Evolutionary conservation across 2,329 filamentous ascomycete species (phyloP), one percentile per base, ranked within the genome.

Genomic region (Tolypocladium pustulatum): DNA sequence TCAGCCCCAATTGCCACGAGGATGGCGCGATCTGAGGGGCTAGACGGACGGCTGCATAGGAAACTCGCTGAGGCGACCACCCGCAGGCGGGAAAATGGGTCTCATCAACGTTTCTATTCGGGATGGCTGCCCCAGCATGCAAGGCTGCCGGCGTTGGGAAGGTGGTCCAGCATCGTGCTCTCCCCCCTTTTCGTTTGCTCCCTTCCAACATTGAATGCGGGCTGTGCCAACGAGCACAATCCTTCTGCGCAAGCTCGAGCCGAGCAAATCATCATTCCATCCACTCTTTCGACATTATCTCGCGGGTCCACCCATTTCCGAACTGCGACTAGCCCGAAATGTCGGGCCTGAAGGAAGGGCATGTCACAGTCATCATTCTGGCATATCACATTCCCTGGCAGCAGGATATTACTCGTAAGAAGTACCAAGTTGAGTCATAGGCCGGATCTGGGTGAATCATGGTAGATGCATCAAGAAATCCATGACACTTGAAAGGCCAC

Each of bases 1-100:
- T 10, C 30, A 36, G 57, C 57, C 57, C 53, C 38, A 51, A 41
- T 54, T 60, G 60, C 57, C 60, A 56, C 59, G 60, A 58, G 59
- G 58, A 60, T 60, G 58, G 59, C 60, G 60, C 58, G 60, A 61
- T 60, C 38, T 4, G 27, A 12, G 34, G 30, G 30, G 30, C 49
- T 10, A 4, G 49, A 34, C 30, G 49, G 27, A 34, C 17, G 27
- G 27, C 17, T n/a, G 46, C 27, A 30, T 4, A 7, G 49, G 49
- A n/a, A 22, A n/a, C 17, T 34, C 9, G 27, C 49, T 34, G 49
- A 34, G 30, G 27, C 9, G 30, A 52, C 17, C 17, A 2, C 7
- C 17, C 8, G 27, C 49, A 17, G 49, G 27, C 25, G 46, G 46
- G 25, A 52, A 30, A 10, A 32, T 15, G n/a, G 46, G 46, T 17